These are phyloP conservation scores for Beauveria asiatica DNA, from an alignment of 2,329 filamentous ascomycete genomes.

Conservation along the genomic window DNA sequence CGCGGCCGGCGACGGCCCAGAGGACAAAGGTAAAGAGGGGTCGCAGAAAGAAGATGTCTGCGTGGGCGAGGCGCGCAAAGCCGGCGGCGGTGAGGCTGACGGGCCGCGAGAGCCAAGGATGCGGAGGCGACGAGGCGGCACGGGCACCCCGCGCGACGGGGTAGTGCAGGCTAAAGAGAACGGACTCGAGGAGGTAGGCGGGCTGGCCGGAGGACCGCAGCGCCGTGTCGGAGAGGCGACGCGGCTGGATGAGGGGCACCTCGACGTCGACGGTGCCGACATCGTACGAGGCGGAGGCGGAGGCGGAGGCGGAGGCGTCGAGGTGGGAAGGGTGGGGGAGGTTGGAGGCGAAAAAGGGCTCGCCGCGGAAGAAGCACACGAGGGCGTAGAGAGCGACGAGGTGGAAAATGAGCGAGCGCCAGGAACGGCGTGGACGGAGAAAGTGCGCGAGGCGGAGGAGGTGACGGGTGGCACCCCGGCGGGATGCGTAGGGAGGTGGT, in stretches of 20 bases:
- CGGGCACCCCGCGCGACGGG: conserved; percentile 26
- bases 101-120: conserved; percentile 37
- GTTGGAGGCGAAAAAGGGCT: conserved; percentile 35
- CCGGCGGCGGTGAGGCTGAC: conserved; percentile 36
- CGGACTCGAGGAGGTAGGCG: conserved; percentile 38
- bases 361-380: conserved; percentile 22
- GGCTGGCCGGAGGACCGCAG: conserved; percentile 27
- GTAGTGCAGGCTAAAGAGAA: conserved; percentile 43
- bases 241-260: conserved; percentile 28
- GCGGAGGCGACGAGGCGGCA: conserved; percentile 18
- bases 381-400: conserved; percentile 7
- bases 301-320: conserved; percentile 21
- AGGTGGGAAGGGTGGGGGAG: conserved; percentile 32
- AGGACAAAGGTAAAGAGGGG: conserved; percentile 35
- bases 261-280: conserved; percentile 42
- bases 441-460: neutral
- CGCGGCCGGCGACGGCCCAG: conserved; percentile 32
- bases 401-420: conserved; percentile 1
- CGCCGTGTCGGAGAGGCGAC: conserved; percentile 22
- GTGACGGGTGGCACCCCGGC: neutral
- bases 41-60: conserved; percentile 34
- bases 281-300: conserved; percentile 22
- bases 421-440: conserved; percentile 1
- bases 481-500: neutral
- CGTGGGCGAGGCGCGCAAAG: conserved; percentile 36